phyloP scores from a whole-genome alignment of 192 early-diverging fungal genomes.

The Podila epigama region DNA sequence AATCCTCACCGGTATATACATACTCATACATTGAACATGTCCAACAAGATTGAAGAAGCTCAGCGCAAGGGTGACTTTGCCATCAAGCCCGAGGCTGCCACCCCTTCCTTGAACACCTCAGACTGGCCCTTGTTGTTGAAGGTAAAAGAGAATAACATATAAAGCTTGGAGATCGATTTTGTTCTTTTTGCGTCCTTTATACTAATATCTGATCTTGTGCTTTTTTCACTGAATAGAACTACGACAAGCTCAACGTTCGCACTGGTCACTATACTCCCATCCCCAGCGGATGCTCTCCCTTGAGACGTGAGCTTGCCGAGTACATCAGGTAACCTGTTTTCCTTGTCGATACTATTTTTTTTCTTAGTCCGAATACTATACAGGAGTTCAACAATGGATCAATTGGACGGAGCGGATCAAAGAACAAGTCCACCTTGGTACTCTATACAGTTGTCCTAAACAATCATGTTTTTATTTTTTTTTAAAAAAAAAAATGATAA shows the following conservation, averaged over 20 bases:
- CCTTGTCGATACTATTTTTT: no score
- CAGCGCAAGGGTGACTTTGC: constrained; percentile 53
- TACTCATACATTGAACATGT: constrained; percentile 28
- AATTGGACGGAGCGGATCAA: not conserved
- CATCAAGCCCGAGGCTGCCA: constrained; percentile 86
- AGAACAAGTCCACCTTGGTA: no score
- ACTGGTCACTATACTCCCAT: constrained; percentile 99
- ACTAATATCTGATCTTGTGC: not conserved
- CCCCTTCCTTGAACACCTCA: constrained; percentile 87
- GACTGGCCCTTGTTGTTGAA: constrained; percentile 97
- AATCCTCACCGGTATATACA: no score
- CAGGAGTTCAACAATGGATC: not conserved
- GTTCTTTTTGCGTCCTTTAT: not conserved
- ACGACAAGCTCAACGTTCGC: constrained; percentile 96
- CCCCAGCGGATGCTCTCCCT: constrained; percentile 90
- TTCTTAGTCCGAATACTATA: not conserved
- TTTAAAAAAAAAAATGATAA: no score
- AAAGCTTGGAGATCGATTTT: no score
- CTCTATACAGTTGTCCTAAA: no score
- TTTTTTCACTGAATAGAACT: constrained; percentile 71
- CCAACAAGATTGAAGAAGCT: constrained; percentile 39
- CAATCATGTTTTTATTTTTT: no score
- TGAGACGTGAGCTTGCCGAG: constrained; percentile 90
- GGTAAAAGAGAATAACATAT: constrained; percentile 54
- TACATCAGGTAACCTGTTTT: constrained; percentile 72